These are phyloP conservation scores for Rhodotorula sp. DNA, from an alignment of 1,284 basidiomycete species.

Conservation along the genomic window DNA sequence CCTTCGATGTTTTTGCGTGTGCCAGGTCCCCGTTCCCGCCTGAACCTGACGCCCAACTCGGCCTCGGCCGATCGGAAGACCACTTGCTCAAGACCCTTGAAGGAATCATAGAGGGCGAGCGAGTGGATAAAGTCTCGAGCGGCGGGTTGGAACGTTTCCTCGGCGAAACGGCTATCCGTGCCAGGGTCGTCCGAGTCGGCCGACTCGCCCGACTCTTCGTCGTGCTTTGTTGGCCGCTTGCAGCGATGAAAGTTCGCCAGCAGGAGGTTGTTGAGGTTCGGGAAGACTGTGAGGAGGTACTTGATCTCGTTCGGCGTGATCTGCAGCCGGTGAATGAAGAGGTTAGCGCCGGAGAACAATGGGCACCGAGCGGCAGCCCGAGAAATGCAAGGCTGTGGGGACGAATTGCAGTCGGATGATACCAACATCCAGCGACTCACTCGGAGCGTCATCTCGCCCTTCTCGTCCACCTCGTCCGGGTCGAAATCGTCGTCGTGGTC, in stretches of 20 bases:
- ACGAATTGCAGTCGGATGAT: not conserved
- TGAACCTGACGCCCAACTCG: conserved; percentile 16
- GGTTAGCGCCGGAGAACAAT: too few relatives aligned
- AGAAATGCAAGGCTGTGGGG: too few relatives aligned
- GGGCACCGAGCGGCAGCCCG: too few relatives aligned
- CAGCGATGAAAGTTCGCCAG: conserved; percentile 27
- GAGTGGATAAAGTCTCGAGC: conserved; percentile 16
- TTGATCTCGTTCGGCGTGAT: conserved; percentile 17
- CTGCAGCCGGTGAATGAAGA: not conserved
- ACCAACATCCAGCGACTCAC: not conserved
- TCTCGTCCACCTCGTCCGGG: not conserved
- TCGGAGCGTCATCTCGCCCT: conserved; percentile 11
- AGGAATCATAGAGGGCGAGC: conserved; percentile 12
- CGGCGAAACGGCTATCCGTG: conserved; percentile 5
- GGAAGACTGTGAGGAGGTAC: conserved; percentile 15
- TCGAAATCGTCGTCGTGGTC: not conserved
- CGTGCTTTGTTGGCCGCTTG: not conserved
- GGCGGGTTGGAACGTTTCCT: conserved; percentile 19
- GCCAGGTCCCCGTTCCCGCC: not conserved
- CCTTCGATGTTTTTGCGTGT: not conserved
- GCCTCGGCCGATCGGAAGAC: conserved; percentile 26
- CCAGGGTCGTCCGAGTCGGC: not conserved
- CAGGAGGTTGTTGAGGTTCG: conserved; percentile 15
- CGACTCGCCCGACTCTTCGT: not conserved
- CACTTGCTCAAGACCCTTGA: conserved; percentile 16